Evolutionary conservation across 2,329 filamentous ascomycete genomes (phyloP), one percentile per base, ranked within the genome.

Genomic region (Anthostomella pinea): DNA sequence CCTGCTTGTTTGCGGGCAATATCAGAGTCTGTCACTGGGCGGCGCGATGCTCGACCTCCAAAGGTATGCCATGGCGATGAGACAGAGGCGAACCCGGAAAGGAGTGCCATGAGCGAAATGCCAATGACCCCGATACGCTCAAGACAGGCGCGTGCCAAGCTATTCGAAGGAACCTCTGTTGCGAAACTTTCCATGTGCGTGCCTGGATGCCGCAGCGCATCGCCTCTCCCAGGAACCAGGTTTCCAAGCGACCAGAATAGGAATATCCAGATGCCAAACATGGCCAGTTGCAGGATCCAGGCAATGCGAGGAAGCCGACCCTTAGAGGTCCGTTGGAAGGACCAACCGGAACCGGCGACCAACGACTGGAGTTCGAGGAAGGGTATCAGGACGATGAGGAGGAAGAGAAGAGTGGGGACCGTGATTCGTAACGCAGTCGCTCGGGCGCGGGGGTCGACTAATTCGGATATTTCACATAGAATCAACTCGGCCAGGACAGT

Each of bases 51-150:
- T 24, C 75, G 77, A 19, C 81, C 79, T 16, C 80, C 76, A 62
- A 94, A 87, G 1, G 79, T 87, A 56, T 94, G 85, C 87, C 88
- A 95, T 2, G 89, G 80, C 2, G 85, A 84, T 16, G 85, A 90
- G 21, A 94, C 85, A n/a, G 87, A 87, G 5, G 88, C 88, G 53
- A 94, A 95, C 0, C 88, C 88, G 6, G 87, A 87, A n/a, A 95
- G 69, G 10, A 90, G 73, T 11, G 87, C 88, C 87, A 95, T 94
- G 35, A 93, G 66, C 30, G 84, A 82, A 38, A 93, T 88, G 3
- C 88, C 88, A 45, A 94, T 87, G 25, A 95, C 83, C 9, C 87
- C 88, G 17, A 95, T 81, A 28, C 88, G 65, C 58, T 82, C 78
- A 22, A 83, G 64, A 46, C 77, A 82, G 7, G 72, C 78, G 27